These are phyloP conservation scores for Beta vulgaris DNA, from an alignment of 148 eudicot genomes.

Conservation along the genomic window DNA sequence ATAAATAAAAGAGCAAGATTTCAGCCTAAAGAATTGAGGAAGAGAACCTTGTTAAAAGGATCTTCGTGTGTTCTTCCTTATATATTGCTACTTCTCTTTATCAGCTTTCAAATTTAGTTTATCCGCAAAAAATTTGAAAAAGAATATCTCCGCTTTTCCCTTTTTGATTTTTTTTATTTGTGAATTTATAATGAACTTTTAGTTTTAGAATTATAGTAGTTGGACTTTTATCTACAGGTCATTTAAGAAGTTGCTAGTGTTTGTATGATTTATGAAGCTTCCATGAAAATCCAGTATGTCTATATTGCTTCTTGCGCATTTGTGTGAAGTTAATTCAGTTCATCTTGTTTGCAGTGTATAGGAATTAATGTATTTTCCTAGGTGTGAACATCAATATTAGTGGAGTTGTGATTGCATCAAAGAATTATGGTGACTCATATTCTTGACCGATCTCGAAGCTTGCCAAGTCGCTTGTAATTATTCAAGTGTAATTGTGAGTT, in stretches of 20 bases:
- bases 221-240: neutral
- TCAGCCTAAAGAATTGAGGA: too few species aligned
- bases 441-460: slow-evolving; percentile 26
- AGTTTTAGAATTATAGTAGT: neutral
- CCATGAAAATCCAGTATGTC: slow-evolving; percentile 10
- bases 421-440: slow-evolving; percentile 22
- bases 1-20: too few species aligned
- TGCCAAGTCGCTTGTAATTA: slow-evolving; percentile 8
- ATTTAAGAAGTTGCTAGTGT: slow-evolving; percentile 18
- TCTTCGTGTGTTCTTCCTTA: too few species aligned
- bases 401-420: slow-evolving; percentile 6
- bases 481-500: slow-evolving; percentile 6
- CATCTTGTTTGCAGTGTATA: slow-evolving; percentile 7
- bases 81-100: too few species aligned
- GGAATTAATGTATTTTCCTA: too few species aligned
- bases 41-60: too few species aligned
- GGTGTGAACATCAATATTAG: neutral
- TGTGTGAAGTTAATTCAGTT: slow-evolving; percentile 11
- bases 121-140: too few species aligned
- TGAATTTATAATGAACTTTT: slow-evolving; percentile 20
- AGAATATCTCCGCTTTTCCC: slow-evolving; percentile 13
- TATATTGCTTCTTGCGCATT: slow-evolving; percentile 15
- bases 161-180: slow-evolving; percentile 15
- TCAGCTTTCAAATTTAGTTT: too few species aligned
- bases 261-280: slow-evolving; percentile 23